Base-by-base conservation (phyloP, 176 grass and related monocot genomes). In the Chrysopogon serrulatus region DNA sequence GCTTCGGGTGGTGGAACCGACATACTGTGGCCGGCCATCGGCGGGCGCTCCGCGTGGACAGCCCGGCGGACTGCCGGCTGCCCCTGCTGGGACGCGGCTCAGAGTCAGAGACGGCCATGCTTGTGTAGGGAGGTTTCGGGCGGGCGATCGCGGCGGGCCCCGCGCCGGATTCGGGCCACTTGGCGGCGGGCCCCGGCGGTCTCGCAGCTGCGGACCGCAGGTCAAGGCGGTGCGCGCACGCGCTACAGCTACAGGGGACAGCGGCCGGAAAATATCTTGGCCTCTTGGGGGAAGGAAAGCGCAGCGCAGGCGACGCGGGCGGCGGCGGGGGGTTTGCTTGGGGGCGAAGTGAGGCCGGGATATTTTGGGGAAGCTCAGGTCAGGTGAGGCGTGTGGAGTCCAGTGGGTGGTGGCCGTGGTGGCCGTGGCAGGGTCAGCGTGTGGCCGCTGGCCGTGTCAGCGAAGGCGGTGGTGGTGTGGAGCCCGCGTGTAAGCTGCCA, bases 271-370 rank as follows among this genome's bases (percentile, higher is more conserved):
- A 86, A 57, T 86, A 86, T 90, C 72, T 62, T 19, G 19, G 24
- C 5, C n/a, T n/a, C n/a, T n/a, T 28, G 17, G 23, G 11, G 7
- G 68, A 14, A 36, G 40, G 69, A 71, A 79, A 79, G 75, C 15
- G 73, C 24, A 45, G 42, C 24, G 19, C 41, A 31, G 21, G 83
- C 82, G 66, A 65, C 45, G 27, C 28, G n/a, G 56, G 56, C 56
- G 69, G 13, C 13, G 34, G 51, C 54, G 32, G 8, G 68, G 14
- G 34, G 85, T 83, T 73, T 95, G 76, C 84, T 93, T 94, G 71
- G 87, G 82, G 61, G 90, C 82, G 89, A 95, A 92, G 67, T 77
- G 44, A 92, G 67, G 37, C 40, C 32, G 4, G 24, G 87, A 89
- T 89, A 77, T 85, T 85, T 85, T 87, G 48, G 40, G 40, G 39